phyloP scores from a whole-genome alignment of 345 rosid genomes.

The thale cress (Arabidopsis thaliana) region DNA sequence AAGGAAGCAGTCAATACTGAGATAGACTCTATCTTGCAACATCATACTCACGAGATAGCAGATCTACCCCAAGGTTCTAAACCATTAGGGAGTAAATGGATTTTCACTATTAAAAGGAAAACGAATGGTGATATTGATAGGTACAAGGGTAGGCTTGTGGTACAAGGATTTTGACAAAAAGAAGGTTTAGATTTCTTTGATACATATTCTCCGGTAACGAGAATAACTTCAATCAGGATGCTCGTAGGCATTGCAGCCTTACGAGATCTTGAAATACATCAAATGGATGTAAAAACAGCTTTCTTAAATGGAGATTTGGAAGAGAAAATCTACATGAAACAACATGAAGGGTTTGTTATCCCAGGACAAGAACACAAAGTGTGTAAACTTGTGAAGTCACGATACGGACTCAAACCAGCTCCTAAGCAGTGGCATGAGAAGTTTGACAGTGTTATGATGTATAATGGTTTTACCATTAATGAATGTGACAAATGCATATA shows the following conservation, averaged over 20 bases:
- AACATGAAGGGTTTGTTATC: background rate
- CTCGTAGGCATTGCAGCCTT: background rate
- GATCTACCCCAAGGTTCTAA: background rate
- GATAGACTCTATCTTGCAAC: background rate
- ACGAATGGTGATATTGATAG: background rate
- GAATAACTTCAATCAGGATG: background rate
- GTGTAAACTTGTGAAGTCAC: too few species aligned
- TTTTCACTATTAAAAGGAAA: background rate
- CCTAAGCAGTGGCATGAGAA: too few species aligned
- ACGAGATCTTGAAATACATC: background rate
- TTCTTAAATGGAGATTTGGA: background rate
- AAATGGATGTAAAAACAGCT: background rate
- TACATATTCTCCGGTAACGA: too few species aligned
- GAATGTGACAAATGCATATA: background rate
- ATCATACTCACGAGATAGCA: background rate
- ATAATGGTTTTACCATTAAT: too few species aligned
- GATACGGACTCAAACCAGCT: too few species aligned
- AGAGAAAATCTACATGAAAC: background rate
- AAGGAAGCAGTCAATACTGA: background rate
- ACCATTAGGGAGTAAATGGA: background rate
- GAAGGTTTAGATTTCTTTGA: background rate
- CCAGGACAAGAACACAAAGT: background rate
- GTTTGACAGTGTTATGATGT: too few species aligned
- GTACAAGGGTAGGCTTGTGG: too few species aligned
- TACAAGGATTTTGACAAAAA: background rate